A percentile compares a stretch with the other conserved stretches of the same genome.
phyloP scores from a whole-genome alignment of 2,329 filamentous ascomycete species.

The Xylariales sp. region DNA sequence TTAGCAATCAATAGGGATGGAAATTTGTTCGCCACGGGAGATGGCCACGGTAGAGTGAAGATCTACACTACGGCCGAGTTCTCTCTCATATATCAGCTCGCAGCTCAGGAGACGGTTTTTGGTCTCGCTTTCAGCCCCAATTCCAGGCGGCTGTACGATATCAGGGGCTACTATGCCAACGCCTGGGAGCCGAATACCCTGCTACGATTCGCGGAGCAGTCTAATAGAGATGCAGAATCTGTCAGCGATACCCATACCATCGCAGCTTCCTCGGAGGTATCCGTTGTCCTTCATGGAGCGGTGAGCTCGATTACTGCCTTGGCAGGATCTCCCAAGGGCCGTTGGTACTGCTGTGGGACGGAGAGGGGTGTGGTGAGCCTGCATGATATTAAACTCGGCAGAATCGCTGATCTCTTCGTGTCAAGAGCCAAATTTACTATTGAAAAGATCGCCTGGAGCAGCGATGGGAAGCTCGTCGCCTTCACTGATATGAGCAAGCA shows the following conservation, averaged over 20 bases:
- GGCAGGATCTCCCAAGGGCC: neutral
- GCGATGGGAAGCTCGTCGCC: conserved; percentile 6
- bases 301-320: neutral
- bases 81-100: conserved; percentile 20
- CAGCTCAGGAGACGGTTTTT: conserved; percentile 18
- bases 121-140: conserved; percentile 19
- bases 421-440: too few species aligned
- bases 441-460: conserved; percentile 5
- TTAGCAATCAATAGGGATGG: conserved; percentile 22
- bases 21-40: conserved; percentile 21
- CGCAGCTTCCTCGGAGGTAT: too few species aligned
- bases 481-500: conserved; percentile 8
- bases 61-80: conserved; percentile 18
- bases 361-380: neutral
- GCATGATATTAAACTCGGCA: too few species aligned
- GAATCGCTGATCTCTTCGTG: too few species aligned
- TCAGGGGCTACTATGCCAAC: conserved; percentile 21
- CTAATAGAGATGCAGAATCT: neutral
- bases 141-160: conserved; percentile 20
- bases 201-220: conserved; percentile 12
- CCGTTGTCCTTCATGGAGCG: too few species aligned
- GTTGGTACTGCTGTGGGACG: neutral
- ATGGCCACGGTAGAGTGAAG: conserved; percentile 19
- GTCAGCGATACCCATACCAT: neutral
- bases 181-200: conserved; percentile 22